A percentile compares a stretch with the other conserved stretches of the same genome.
phyloP scores from a whole-genome alignment of 225 moss, liverwort and hornwort genomes.

The Climacium dendroides region DNA sequence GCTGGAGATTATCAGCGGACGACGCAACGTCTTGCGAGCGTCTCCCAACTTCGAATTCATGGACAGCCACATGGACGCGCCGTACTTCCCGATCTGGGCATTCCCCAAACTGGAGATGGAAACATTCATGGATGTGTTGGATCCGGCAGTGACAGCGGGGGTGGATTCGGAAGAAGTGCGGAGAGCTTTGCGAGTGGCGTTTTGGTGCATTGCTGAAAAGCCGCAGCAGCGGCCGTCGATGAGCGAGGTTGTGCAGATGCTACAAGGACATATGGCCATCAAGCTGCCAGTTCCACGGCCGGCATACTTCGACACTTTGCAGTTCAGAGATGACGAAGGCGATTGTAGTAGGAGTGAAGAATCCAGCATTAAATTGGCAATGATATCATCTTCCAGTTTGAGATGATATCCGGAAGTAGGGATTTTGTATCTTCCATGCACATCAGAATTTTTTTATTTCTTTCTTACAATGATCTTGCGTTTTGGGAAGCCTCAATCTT shows the following conservation, averaged over 20 bases:
- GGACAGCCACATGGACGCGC: background rate
- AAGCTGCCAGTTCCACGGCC: background rate
- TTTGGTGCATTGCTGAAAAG: background rate
- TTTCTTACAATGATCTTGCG: too few relatives aligned
- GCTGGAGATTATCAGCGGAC: background rate
- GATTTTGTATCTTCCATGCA: background rate
- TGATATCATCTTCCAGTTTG: background rate
- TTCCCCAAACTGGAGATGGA: background rate
- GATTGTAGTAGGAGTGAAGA: background rate
- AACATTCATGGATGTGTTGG: background rate
- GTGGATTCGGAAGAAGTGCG: background rate
- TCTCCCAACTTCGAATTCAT: background rate
- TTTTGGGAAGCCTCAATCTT: background rate
- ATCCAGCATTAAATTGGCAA: background rate
- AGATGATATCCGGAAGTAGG: background rate
- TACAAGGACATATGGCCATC: background rate
- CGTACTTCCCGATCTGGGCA: background rate
- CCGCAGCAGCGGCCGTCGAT: background rate
- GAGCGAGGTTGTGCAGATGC: background rate
- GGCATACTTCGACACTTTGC: background rate
- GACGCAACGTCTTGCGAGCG: background rate
- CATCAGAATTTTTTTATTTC: too few relatives aligned
- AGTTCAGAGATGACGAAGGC: background rate
- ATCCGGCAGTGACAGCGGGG: background rate
- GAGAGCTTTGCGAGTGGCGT: background rate